Base-by-base conservation (phyloP, 306 rosid species). In the Inga oerstediana region DNA sequence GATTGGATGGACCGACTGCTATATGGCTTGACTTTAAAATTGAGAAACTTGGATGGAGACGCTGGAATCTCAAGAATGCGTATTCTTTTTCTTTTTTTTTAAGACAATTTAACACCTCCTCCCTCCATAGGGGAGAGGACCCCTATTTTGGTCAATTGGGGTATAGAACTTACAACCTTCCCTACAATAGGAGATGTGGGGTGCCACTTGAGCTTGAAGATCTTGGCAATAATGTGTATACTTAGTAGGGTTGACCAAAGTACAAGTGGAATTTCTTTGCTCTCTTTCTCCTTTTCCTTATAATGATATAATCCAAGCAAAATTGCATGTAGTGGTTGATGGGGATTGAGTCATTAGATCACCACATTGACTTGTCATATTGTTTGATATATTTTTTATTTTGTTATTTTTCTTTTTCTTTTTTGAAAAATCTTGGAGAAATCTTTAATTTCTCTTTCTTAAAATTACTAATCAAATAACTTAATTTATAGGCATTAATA, bases 391-490 rank as follows among this genome's bases (percentile, higher is more conserved):
- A 20, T 14, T 70, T 48, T 45, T 44, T 12, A 24, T 59, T 69
- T 19, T 72, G 10, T 72, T 43, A 45, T 32, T 24, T 52, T 3
- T 14, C 27, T 51, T 62, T 51, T 61, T 16, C 13, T 9, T 72
- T 12, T 71, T 15, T 73, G 24, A 51, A 54, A 41, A 73, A 39
- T 70, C 19, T 12, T 62, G 35, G 30, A 35, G 71, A 37, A 44
- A 75, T 61, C 24, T 75, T 41, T 24, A 74, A 46, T 80, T 76
- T 75, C 12, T 75, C 19, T 10, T 3, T 11, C 16, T 34, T n/a
- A 71, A 70, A 68, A 48, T 76, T 14, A 19, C 46, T 27, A 70
- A 61, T 75, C 56, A 20, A 62, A 80, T 35, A 65, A 24, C 71
- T 43, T 72, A 43, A 30, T 35, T 73, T 68, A 13, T 24, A 24